Percentiles rank a stretch among this genome's conserved stretches.
Conservation (phyloP, 805 yeast species). For the Hemisphaericaspora nanyangensis region DNA sequence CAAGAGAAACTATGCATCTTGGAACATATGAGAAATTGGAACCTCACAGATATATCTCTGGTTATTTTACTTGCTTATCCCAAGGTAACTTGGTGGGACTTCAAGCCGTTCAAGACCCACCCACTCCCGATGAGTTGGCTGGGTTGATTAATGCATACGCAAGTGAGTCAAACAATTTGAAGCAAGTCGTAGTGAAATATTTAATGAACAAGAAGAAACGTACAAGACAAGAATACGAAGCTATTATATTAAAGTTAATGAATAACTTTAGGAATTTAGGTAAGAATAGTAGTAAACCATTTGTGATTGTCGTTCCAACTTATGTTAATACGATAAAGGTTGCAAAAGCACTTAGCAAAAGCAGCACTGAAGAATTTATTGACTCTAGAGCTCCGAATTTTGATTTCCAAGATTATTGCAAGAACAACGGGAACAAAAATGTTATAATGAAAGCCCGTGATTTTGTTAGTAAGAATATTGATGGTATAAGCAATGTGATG, state of each 20-base stretch:
- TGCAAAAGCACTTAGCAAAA: slow-evolving; percentile 1
- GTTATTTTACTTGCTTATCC: slow-evolving; percentile 1
- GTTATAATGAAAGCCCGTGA: slow-evolving; percentile 11
- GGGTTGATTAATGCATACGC: background rate
- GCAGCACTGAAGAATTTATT: background rate
- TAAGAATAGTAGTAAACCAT: slow-evolving; percentile 5
- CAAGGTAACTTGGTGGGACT: background rate
- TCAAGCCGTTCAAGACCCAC: background rate
- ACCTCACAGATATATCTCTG: too few relatives aligned
- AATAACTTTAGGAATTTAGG: background rate
- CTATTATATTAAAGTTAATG: background rate
- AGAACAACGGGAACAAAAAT: background rate
- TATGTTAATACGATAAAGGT: slow-evolving; percentile 6
- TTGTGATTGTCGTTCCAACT: slow-evolving; percentile 16
- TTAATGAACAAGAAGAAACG: background rate
- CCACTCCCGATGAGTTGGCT: background rate
- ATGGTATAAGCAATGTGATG: slow-evolving; percentile 11
- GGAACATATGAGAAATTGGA: too few relatives aligned
- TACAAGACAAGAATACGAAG: background rate
- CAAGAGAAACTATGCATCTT: too few relatives aligned
- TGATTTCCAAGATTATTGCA: background rate
- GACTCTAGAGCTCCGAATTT: background rate
- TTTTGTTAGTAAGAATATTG: slow-evolving; percentile 11
- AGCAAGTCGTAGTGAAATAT: background rate
- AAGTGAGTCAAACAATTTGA: background rate